Evolutionary conservation across 768 basidiomycete species (phyloP).

Genomic region (Leccinum disarticulatum): DNA sequence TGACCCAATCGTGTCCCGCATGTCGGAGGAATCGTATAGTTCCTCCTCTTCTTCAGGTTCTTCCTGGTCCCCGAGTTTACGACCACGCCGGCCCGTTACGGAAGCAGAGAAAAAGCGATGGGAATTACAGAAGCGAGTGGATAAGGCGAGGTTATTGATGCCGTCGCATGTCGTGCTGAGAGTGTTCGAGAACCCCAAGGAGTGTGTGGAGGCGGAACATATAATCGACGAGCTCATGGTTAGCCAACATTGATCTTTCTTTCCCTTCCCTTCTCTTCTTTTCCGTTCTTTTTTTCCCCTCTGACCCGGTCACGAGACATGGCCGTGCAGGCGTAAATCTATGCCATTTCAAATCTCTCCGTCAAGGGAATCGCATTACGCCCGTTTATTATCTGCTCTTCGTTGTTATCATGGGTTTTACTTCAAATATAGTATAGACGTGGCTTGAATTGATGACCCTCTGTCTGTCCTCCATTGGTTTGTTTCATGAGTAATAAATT

Average conservation of each 20-base stretch:
- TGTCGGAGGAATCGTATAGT: slow-evolving; percentile 29
- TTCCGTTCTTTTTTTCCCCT: too few relatives aligned
- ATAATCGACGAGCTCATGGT: slow-evolving; percentile 33
- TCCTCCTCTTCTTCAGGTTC: slow-evolving; percentile 23
- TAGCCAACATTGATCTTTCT: not conserved
- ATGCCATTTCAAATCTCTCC: not conserved
- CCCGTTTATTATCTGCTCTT: not conserved
- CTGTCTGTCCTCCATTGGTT: not conserved
- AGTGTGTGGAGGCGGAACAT: slow-evolving; percentile 63
- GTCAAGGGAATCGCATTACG: not conserved
- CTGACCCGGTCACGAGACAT: not conserved
- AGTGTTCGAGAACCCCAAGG: slow-evolving; percentile 64
- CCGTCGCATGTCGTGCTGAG: slow-evolving; percentile 58
- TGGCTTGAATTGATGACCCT: not conserved
- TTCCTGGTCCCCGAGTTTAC: slow-evolving; percentile 19
- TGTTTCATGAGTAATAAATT: not conserved
- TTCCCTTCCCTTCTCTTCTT: not conserved
- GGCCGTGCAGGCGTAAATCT: not conserved
- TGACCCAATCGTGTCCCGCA: slow-evolving; percentile 7
- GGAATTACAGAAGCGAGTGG: slow-evolving; percentile 64
- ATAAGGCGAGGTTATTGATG: slow-evolving; percentile 58
- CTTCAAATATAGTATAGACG: not conserved
- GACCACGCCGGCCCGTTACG: slow-evolving; percentile 30
- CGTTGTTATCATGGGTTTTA: not conserved
- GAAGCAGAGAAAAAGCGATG: slow-evolving; percentile 56